A percentile compares a stretch with the other conserved stretches of the same genome.
Conservation (phyloP, 495 filamentous ascomycete genomes). For the Xylaria grammica region DNA sequence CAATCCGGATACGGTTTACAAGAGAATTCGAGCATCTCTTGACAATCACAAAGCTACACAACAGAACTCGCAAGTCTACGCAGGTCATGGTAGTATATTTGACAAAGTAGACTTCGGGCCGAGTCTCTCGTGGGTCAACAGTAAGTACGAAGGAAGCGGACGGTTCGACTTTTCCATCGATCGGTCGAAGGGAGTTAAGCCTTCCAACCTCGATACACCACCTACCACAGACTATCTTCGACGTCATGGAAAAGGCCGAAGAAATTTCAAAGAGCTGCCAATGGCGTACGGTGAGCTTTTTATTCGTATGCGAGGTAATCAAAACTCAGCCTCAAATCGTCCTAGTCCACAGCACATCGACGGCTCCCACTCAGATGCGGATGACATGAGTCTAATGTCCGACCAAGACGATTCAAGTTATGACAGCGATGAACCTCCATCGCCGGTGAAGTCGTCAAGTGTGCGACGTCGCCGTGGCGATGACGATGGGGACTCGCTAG, state of each 20-base stretch:
- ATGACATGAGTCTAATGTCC: conserved; percentile 51
- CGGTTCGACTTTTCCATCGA: conserved; percentile 48
- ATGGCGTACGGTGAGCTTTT: conserved; percentile 40
- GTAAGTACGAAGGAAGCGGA: conserved; percentile 58
- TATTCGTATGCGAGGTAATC: conserved; percentile 34
- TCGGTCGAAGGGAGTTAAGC: conserved; percentile 26
- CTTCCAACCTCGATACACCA: conserved; percentile 29
- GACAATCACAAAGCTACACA: conserved; percentile 31
- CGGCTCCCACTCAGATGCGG: conserved; percentile 51
- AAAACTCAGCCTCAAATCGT: conserved; percentile 32
- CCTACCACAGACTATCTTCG: conserved; percentile 48
- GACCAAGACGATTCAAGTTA: conserved; percentile 57
- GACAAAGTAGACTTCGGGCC: conserved; percentile 57
- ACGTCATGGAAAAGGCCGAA: conserved; percentile 40
- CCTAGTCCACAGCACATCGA: conserved; percentile 36
- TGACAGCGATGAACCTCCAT: conserved; percentile 46
- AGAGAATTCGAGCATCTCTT: conserved; percentile 50
- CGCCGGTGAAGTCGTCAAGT: conserved; percentile 48
- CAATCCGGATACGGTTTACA: conserved; percentile 57
- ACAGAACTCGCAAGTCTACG: conserved; percentile 28
- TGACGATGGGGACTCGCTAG: conserved; percentile 53
- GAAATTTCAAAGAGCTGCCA: conserved; percentile 45
- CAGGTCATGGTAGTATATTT: conserved; percentile 47
- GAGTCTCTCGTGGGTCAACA: conserved; percentile 49
- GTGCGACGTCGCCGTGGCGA: conserved; percentile 43